Evolutionary conservation across 1,139 yeast species (phyloP).

Genomic region (Blastobotrys indianensis): DNA sequence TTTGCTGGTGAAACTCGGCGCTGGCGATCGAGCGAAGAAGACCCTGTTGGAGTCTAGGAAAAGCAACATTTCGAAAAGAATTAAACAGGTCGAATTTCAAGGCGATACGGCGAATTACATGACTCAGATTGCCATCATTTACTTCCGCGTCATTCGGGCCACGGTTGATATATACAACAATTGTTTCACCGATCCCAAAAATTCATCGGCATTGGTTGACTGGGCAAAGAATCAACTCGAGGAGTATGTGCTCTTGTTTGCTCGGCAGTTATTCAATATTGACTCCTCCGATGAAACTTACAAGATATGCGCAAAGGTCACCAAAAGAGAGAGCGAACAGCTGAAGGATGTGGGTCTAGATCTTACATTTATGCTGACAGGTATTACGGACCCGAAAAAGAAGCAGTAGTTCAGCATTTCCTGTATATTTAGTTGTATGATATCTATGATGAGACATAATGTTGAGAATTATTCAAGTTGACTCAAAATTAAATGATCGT

Average conservation of each 20-base stretch:
- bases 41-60: conserved; percentile 45
- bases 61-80: conserved; percentile 40
- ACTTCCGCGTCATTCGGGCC: conserved; percentile 48
- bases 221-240: conserved; percentile 73
- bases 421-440: too few relatives aligned
- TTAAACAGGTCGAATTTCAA: conserved; percentile 45
- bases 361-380: conserved; percentile 46
- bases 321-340: conserved; percentile 56
- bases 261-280: conserved; percentile 65
- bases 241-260: conserved; percentile 52
- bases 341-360: conserved; percentile 66
- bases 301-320: conserved; percentile 46
- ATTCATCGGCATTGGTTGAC: conserved; percentile 42
- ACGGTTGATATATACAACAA: conserved; percentile 44
- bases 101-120: conserved; percentile 54
- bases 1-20: conserved; percentile 40
- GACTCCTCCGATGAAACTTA: conserved; percentile 45
- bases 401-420: too few relatives aligned
- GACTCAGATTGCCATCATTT: conserved; percentile 53
- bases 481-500: too few relatives aligned
- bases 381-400: conserved; percentile 2
- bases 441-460: too few relatives aligned
- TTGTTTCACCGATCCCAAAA: conserved; percentile 38
- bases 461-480: too few relatives aligned
- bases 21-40: conserved; percentile 44